Percentiles rank a stretch among this genome's conserved stretches.
Evolutionary conservation across 441 rosid species (phyloP).

Genomic region (Populus hybrid): DNA sequence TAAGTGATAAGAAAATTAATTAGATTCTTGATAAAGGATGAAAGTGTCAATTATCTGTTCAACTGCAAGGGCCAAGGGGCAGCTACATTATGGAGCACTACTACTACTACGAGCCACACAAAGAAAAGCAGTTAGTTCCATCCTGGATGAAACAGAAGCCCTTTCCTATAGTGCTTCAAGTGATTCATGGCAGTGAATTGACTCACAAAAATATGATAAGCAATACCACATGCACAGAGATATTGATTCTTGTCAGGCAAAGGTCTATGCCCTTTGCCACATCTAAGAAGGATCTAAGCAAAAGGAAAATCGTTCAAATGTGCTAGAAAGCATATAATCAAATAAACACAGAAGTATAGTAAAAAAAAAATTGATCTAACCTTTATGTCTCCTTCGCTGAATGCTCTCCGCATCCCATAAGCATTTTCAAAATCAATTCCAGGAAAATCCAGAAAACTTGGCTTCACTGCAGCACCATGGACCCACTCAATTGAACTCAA

Average conservation of each 20-base stretch:
- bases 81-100: not conserved
- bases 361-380: conserved; percentile 36
- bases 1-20: not conserved
- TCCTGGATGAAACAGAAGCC: not conserved
- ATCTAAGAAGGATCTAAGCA: not conserved
- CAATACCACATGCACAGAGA: not conserved
- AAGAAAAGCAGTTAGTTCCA: not conserved
- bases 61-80: not conserved
- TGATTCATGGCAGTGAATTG: conserved; percentile 10
- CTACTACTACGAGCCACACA: not conserved
- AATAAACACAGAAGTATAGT: not conserved
- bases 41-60: conserved; percentile 1
- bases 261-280: not conserved
- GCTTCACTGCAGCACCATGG: conserved; percentile 45
- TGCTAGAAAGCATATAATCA: not conserved
- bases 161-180: not conserved
- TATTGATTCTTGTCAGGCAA: not conserved
- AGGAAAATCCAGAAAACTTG: conserved; percentile 59
- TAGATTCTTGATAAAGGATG: not conserved
- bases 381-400: conserved; percentile 96
- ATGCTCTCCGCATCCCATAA: conserved; percentile 93
- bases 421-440: conserved; percentile 59
- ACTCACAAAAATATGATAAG: not conserved
- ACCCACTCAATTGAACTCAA: conserved; percentile 75
- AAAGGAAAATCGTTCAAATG: not conserved